Evolutionary conservation across 2,329 filamentous ascomycete genomes (phyloP), one percentile per base, ranked within the genome.

Genomic region (Monascus ruber): DNA sequence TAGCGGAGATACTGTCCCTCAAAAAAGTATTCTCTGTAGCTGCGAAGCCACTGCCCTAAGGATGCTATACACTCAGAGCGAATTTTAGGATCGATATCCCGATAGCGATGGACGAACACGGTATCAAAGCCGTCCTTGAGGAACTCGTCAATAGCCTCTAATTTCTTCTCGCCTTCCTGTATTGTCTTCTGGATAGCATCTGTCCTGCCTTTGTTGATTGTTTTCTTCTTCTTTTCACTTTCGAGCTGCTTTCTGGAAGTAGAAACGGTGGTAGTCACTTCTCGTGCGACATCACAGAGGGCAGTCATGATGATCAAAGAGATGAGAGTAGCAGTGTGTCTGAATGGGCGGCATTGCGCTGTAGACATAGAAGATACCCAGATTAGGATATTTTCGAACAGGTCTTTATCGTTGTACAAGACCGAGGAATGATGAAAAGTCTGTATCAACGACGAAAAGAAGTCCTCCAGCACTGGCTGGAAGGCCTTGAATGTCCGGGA

Each of bases 301-400:
- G 84, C 77, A 28, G 78, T 85, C 40, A 85, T 81, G 47, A 94
- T 81, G 10, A 85, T 75, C 28, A 96, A 68, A 1, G 85, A 81
- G 24, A 89, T 81, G 0, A 91, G 81, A 1, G 89, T 94, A 1
- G 88, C 84, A 0, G 91, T 98, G 62, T 98, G 91, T 47, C 91
- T 77, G 63, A 98, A 95, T 1, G 91, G 87, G 40, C 91, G 79
- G 45, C 89, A 80, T 4, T 79, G 74, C 0, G 87, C 88, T 4
- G 86, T 91, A 2, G 89, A 91, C 82, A 98, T 85, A 42, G 85
- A 83, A 31, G 81, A 81, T 43, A 95, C 72, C 91, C 91, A 98
- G 42, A 85, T 74, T 50, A 87, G 79, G 35, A 96, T 75, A 55
- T 94, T 94, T 58, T 95, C 87, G 54, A 94, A 78, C 37, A 98